These are phyloP conservation scores for Leccinum griseonigrum DNA, from an alignment of 1,284 basidiomycete species.

Conservation along the genomic window DNA sequence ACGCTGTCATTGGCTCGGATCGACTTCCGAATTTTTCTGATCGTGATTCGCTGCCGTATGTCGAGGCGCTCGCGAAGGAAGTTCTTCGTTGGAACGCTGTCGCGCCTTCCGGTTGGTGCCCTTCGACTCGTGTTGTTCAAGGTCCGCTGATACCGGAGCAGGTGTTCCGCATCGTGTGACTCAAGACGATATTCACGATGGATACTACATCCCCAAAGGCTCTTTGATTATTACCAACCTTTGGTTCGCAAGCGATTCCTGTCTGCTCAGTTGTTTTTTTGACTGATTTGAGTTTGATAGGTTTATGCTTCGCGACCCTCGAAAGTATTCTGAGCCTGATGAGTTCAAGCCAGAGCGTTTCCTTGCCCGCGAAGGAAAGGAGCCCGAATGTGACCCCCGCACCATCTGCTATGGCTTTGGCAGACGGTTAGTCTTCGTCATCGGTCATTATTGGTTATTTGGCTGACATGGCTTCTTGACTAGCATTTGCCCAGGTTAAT, in stretches of 20 bases:
- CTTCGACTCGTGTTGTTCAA: conserved; percentile 5
- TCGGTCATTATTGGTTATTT: not conserved
- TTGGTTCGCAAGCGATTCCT: conserved; percentile 26
- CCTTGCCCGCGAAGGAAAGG: conserved; percentile 31
- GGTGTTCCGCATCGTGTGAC: conserved; percentile 52
- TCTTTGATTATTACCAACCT: conserved; percentile 37
- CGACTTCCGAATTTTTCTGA: conserved; percentile 63
- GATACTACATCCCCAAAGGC: conserved; percentile 42
- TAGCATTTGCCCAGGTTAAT: conserved; percentile 56
- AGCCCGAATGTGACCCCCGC: conserved; percentile 53
- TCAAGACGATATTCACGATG: conserved; percentile 47
- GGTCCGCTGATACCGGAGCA: conserved; percentile 22
- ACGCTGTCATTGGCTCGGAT: conserved; percentile 56
- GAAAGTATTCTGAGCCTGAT: conserved; percentile 34
- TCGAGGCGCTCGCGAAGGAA: conserved; percentile 60
- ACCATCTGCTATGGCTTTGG: conserved; percentile 58
- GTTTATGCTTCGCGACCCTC: conserved; percentile 41
- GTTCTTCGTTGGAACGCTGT: conserved; percentile 62
- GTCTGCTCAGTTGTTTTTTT: not conserved
- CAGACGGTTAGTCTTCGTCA: conserved; percentile 44
- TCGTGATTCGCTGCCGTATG: conserved; percentile 55
- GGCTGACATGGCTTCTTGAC: conserved; percentile 11
- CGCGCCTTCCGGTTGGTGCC: conserved; percentile 44
- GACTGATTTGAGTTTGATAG: conserved; percentile 41
- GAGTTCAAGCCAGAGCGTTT: conserved; percentile 41